Percentiles rank a stretch among this genome's conserved stretches.
phyloP scores from a whole-genome alignment of 2,329 filamentous ascomycete genomes.

The Penicillium sp. region DNA sequence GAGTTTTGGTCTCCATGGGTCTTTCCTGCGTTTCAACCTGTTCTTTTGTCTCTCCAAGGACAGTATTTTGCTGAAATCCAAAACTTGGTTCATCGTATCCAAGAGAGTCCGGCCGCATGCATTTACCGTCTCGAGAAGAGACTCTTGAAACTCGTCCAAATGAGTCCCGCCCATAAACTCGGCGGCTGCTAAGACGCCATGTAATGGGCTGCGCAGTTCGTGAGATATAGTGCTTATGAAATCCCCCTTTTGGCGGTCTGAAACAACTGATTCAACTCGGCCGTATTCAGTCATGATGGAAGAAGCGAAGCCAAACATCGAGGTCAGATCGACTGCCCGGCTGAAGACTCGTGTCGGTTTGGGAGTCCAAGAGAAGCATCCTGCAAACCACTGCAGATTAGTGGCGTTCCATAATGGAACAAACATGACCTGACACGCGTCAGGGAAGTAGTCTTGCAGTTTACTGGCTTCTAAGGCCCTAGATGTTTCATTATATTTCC shows the following conservation, averaged over 20 bases:
- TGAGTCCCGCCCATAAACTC: slow-evolving; percentile 42
- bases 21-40: slow-evolving; percentile 30
- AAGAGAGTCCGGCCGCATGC: slow-evolving; percentile 44
- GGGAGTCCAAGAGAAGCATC: slow-evolving; percentile 46
- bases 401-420: slow-evolving; percentile 54
- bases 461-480: not conserved
- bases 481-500: not conserved
- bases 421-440: slow-evolving; percentile 50
- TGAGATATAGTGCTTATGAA: slow-evolving; percentile 48
- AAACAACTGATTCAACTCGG: slow-evolving; percentile 42
- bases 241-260: slow-evolving; percentile 45
- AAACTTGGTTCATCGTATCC: slow-evolving; percentile 47
- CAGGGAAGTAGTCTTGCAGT: slow-evolving; percentile 45
- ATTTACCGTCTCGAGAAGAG: slow-evolving; percentile 42
- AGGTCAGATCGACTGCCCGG: slow-evolving; percentile 39
- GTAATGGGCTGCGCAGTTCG: slow-evolving; percentile 44
- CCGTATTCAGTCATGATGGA: slow-evolving; percentile 46
- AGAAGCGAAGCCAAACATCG: slow-evolving; percentile 42
- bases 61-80: slow-evolving; percentile 55
- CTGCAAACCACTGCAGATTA: slow-evolving; percentile 48
- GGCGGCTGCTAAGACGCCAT: slow-evolving; percentile 43
- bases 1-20: slow-evolving; percentile 27
- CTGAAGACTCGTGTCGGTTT: slow-evolving; percentile 37
- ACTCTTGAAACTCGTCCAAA: slow-evolving; percentile 41
- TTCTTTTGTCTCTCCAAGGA: slow-evolving; percentile 38